These are phyloP conservation scores for Fusarium fracticaudum DNA, from an alignment of 2,329 filamentous ascomycete genomes.

Conservation along the genomic window DNA sequence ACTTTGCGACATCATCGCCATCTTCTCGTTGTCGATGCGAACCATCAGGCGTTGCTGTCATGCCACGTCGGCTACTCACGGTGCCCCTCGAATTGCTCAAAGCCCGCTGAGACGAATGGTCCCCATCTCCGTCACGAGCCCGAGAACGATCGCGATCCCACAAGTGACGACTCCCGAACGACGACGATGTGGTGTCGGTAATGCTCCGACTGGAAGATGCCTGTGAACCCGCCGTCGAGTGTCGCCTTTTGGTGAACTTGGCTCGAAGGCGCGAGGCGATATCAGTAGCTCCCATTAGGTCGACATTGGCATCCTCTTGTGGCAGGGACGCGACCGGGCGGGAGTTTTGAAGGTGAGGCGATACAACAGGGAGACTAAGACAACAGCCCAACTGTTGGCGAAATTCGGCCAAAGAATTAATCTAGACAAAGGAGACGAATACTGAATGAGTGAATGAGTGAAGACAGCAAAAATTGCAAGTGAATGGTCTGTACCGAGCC, in stretches of 20 bases:
- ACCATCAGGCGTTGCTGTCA: conserved; percentile 29
- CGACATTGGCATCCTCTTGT: conserved; percentile 28
- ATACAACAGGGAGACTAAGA: conserved; percentile 23
- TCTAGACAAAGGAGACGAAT: conserved; percentile 11
- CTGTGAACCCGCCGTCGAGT: conserved; percentile 52
- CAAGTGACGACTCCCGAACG: conserved; percentile 38
- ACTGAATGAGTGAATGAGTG: conserved; percentile 6
- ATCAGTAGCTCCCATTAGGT: conserved; percentile 54
- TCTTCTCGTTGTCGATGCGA: conserved; percentile 24
- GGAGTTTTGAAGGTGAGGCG: conserved; percentile 2
- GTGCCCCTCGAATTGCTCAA: conserved; percentile 37
- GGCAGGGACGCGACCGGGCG: conserved; percentile 18
- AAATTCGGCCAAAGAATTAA: not conserved
- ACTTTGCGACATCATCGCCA: conserved; percentile 13
- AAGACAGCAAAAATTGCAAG: conserved; percentile 3
- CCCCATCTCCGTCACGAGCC: conserved; percentile 26
- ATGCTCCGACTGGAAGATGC: conserved; percentile 47
- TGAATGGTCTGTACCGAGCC: conserved; percentile 17
- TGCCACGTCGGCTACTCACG: conserved; percentile 28
- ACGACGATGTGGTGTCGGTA: conserved; percentile 28
- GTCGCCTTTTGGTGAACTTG: conserved; percentile 55
- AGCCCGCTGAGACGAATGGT: conserved; percentile 29
- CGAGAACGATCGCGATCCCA: conserved; percentile 40
- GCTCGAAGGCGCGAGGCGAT: conserved; percentile 59
- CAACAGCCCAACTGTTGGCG: conserved; percentile 1